Base-by-base conservation (phyloP, 140 eudicot species). In the Ambrosia hybrid region DNA sequence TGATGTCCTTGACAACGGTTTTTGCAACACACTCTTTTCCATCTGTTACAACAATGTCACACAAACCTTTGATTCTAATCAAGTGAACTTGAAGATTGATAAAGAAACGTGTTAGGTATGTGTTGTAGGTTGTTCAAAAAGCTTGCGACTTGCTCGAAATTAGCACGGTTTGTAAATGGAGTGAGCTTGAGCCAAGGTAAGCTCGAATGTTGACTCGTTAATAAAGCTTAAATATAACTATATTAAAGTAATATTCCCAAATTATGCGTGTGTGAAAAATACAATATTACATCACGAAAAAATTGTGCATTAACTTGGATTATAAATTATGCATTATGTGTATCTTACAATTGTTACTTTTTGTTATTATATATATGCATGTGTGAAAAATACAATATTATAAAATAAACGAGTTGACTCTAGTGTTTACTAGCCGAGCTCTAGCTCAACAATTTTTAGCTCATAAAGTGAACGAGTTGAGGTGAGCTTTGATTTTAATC, bases 21-120 rank as follows among this genome's bases (percentile, higher is more conserved):
- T 75, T 75, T 5, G 52, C 39, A 30, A 67, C 45, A 57, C 73
- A 0, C 0, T 75, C 74, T 75, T 67, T 67, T 46, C 79, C 73
- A 56, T 75, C 79, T 75, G 39, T 51, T 45, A 75, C 68, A 67
- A 45, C 9, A 62, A 62, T 9, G 57, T 39, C 52, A 46, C 9
- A 10, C 52, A 52, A n/a, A 12, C 10, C 45, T 60, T 12, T 58
- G 6, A 58, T 52, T 53, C 41, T 37, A 57, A 12, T 6, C 8
- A 21, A 7, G 36, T 57, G 9, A 21, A 17, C 3, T 8, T 9
- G 5, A 2, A 21, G 3, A 57, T 56, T 56, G 34, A 56, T 14
- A 52, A 56, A 56, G 26, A 57, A 9, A 55, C 6, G 16, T 6
- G 36, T 57, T 17, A 7, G n/a, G 63, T 57, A 9, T 26, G 12